A percentile compares a stretch with the other conserved stretches of the same genome.
Conservation (phyloP, 352 stramenopile species). For the Globisporangium nunn region DNA sequence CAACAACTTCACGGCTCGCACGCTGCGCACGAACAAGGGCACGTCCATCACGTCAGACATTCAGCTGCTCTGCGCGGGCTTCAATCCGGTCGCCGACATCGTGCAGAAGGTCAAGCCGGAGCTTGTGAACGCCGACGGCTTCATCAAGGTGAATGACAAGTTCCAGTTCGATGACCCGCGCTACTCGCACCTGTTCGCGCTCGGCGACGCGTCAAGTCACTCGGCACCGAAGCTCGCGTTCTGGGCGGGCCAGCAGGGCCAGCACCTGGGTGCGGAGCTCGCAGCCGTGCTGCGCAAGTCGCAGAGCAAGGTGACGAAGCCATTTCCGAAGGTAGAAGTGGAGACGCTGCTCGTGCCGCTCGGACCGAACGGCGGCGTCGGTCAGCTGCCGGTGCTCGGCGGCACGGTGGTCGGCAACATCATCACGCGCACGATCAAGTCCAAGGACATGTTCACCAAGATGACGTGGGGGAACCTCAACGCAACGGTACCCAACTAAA, state of each 20-base stretch:
- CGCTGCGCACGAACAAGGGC: slow-evolving; percentile 37
- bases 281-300: slow-evolving; percentile 18
- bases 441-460: slow-evolving; percentile 24
- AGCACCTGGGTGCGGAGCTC: slow-evolving; percentile 30
- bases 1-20: slow-evolving; percentile 24
- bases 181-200: slow-evolving; percentile 31
- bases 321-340: slow-evolving; percentile 19
- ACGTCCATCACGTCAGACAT: slow-evolving; percentile 40
- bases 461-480: slow-evolving; percentile 4
- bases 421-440: slow-evolving; percentile 32
- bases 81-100: slow-evolving; percentile 16
- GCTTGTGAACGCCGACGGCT: slow-evolving; percentile 26
- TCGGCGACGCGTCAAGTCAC: slow-evolving; percentile 53
- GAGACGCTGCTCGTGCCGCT: slow-evolving; percentile 32
- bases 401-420: slow-evolving; percentile 31
- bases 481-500: too few species aligned
- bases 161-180: slow-evolving; percentile 35
- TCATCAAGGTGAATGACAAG: slow-evolving; percentile 36
- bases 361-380: slow-evolving; percentile 25
- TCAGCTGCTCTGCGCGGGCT: slow-evolving; percentile 42
- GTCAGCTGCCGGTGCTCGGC: slow-evolving; percentile 31
- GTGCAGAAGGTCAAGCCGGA: slow-evolving; percentile 32
- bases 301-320: slow-evolving; percentile 19
- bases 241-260: slow-evolving; percentile 34
- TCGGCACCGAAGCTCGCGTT: slow-evolving; percentile 34